Evolutionary conservation across 2,329 filamentous ascomycete species (phyloP), one percentile per base, ranked within the genome.

Genomic region (Botrytis porri): DNA sequence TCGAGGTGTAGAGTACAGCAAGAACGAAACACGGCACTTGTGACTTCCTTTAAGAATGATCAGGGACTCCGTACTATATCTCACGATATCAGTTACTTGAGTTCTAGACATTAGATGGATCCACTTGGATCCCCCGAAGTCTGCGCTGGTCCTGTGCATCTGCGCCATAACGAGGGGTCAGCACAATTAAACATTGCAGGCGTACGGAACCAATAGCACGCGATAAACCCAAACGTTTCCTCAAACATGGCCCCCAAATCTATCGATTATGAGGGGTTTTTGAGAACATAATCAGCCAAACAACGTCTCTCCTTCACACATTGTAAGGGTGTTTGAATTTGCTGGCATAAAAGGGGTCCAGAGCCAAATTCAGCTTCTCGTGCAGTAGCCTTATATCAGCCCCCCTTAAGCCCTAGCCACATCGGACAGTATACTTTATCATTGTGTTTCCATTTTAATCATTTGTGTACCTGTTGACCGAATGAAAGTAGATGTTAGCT

Each of bases 391-490:
- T 69, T 69, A 41, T 41, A 69, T 57, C 48, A 57, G 65, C 65
- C 65, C 63, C 62, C 65, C 35, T 39, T 39, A 66, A 66, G 64
- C 65, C 48, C 35, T 16, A 57, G 65, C 65, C 65, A 67, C 48
- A 57, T 32, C 48, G 35, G 48, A 32, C 2, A 22, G 22, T 5
- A 16, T n/a, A 20, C 3, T 37, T n/a, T 6, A 51, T 51, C 35
- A n/a, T 37, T 16, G 12, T 67, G 35, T n/a, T 67, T 57, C 35
- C 35, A 32, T 22, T 20, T 54, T 57, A 8, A 39, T 57, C 62
- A 35, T 41, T 39, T 39, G 12, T 32, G 32, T 51, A 10, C 25
- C 45, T 51, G 9, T 57, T 35, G 35, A 67, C 25, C 35, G 45
- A 54, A 41, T 67, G 16, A 41, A 29, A 39, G 14, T 45, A 43